Percentiles rank a stretch among this genome's conserved stretches.
Evolutionary conservation across 1,139 yeast species (phyloP).

Genomic region (Suhomyces bribrorum): DNA sequence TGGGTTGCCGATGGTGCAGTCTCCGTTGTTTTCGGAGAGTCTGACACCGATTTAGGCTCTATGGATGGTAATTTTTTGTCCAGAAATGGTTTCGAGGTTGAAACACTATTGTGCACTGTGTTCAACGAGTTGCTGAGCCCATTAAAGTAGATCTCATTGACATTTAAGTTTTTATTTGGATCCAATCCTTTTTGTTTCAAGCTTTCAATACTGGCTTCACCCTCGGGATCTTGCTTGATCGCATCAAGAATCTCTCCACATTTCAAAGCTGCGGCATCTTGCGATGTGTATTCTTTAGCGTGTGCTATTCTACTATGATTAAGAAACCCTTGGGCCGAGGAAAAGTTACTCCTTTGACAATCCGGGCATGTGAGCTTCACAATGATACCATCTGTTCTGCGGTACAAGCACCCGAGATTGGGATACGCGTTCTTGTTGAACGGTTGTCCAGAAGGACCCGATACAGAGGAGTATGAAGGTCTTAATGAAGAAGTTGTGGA

Average conservation of each 20-base stretch:
- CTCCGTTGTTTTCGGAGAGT: neutral
- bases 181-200: conserved; percentile 44
- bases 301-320: conserved; percentile 79
- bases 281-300: conserved; percentile 67
- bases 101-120: conserved; percentile 18
- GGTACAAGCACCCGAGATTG: conserved; percentile 59
- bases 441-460: conserved; percentile 14
- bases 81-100: neutral
- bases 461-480: conserved; percentile 28
- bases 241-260: conserved; percentile 65
- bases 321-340: conserved; percentile 77
- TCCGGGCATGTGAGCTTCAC: conserved; percentile 69
- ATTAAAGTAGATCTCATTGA: conserved; percentile 41
- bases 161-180: conserved; percentile 42
- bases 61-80: conserved; percentile 5
- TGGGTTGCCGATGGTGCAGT: neutral
- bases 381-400: conserved; percentile 70
- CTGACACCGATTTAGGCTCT: conserved; percentile 3
- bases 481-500: conserved; percentile 53
- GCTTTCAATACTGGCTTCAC: conserved; percentile 45
- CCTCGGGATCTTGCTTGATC: conserved; percentile 61
- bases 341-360: conserved; percentile 69
- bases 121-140: conserved; percentile 29
- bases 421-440: conserved; percentile 14
- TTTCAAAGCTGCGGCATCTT: conserved; percentile 70